phyloP scores from a whole-genome alignment of 257 asterid species.

The Solanum dulcamara region DNA sequence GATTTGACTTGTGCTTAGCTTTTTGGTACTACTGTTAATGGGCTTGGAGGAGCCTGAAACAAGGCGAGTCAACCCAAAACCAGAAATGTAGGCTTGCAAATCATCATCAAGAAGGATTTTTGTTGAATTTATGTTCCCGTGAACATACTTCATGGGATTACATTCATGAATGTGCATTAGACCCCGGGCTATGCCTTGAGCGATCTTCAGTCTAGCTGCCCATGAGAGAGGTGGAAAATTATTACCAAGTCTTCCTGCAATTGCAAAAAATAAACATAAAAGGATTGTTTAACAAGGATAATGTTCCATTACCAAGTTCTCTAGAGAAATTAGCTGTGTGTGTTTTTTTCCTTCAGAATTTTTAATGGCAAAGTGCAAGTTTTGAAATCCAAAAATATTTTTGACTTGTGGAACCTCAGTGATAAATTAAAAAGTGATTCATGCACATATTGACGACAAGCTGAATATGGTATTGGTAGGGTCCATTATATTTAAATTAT shows the following conservation, averaged over 20 bases:
- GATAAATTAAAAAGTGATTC: background rate
- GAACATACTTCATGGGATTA: constrained; percentile 59
- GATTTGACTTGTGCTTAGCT: constrained; percentile 18
- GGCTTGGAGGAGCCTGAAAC: constrained; percentile 31
- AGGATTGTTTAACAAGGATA: background rate
- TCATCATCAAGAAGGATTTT: constrained; percentile 78
- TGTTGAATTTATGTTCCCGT: constrained; percentile 71
- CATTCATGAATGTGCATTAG: constrained; percentile 78
- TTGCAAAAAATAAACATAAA: background rate
- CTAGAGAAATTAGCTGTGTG: background rate
- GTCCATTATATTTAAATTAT: background rate
- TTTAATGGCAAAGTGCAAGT: background rate
- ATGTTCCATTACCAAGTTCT: background rate
- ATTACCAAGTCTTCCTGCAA: constrained; percentile 57
- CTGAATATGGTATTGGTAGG: background rate
- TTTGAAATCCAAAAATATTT: background rate
- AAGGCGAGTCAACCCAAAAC: constrained; percentile 74
- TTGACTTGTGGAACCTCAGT: background rate
- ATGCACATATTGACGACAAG: background rate
- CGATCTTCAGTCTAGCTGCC: constrained; percentile 55
- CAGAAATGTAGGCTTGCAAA: constrained; percentile 67
- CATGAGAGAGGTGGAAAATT: constrained; percentile 54
- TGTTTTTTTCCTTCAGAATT: background rate
- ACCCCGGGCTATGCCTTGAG: constrained; percentile 61
- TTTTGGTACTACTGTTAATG: constrained; percentile 21